A percentile compares a stretch with the other conserved stretches of the same genome.
phyloP scores from a whole-genome alignment of 345 rosid species.

The Zanthoxylum bungeanum region DNA sequence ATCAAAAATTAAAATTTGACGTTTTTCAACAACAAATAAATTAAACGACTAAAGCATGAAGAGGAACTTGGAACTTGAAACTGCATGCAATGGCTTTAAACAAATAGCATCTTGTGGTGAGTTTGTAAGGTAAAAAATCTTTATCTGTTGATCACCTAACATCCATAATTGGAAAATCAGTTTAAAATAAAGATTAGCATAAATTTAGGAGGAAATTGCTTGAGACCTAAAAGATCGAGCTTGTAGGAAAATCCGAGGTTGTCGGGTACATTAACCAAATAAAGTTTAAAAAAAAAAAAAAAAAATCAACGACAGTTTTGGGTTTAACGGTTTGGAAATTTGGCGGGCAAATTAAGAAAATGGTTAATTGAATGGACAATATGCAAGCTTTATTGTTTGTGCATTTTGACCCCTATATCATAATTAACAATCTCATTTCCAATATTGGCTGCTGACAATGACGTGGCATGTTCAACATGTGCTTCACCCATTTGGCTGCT shows the following conservation, averaged over 20 bases:
- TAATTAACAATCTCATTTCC: background rate
- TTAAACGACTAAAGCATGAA: background rate
- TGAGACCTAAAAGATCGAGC: no score
- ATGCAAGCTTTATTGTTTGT: background rate
- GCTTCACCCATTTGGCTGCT: background rate
- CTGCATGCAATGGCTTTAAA: no score
- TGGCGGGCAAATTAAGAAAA: background rate
- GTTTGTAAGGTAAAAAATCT: background rate
- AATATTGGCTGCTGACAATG: background rate
- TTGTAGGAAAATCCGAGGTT: slow-evolving; percentile 27
- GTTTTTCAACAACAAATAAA: background rate
- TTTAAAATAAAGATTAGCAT: background rate
- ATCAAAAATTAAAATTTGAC: background rate
- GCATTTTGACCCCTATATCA: background rate
- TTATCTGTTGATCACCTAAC: background rate
- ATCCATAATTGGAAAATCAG: slow-evolving; percentile 16
- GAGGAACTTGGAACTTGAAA: background rate
- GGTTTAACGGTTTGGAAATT: background rate
- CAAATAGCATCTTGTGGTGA: background rate
- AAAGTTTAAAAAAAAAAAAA: no score
- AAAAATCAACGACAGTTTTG: background rate
- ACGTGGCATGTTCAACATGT: background rate
- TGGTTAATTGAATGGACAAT: background rate
- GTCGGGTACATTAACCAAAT: slow-evolving; percentile 17
- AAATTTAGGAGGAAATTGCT: slow-evolving; percentile 15